Conservation (phyloP, 768 basidiomycete genomes). For the Pleurotus tuoliensis region DNA sequence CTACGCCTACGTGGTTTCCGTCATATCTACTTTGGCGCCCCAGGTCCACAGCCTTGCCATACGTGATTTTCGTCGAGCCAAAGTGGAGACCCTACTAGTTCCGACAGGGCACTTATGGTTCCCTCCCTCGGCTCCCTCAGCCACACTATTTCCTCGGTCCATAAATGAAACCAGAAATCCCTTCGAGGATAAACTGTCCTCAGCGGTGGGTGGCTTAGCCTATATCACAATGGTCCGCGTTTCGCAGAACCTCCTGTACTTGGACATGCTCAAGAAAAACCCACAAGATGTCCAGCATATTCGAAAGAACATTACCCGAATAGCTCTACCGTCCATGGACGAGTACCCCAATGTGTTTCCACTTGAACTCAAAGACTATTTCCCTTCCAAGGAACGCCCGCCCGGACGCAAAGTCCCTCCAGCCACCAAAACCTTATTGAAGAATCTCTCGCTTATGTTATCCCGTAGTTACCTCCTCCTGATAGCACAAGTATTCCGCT, state of each 20-base stretch:
- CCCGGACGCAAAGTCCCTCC: background rate
- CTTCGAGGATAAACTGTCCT: slow-evolving; percentile 19
- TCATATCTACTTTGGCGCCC: slow-evolving; percentile 53
- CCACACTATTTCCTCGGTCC: slow-evolving; percentile 59
- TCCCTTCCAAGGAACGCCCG: slow-evolving; percentile 30
- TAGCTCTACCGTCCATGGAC: slow-evolving; percentile 51
- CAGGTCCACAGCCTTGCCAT: slow-evolving; percentile 73
- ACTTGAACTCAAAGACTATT: slow-evolving; percentile 43
- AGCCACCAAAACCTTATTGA: slow-evolving; percentile 19
- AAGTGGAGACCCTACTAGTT: slow-evolving; percentile 63
- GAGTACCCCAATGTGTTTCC: slow-evolving; percentile 19
- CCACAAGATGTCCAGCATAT: slow-evolving; percentile 65
- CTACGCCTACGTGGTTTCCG: slow-evolving; percentile 52
- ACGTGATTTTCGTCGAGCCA: slow-evolving; percentile 68
- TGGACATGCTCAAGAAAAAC: slow-evolving; percentile 60
- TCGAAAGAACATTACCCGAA: slow-evolving; percentile 59
- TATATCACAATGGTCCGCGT: slow-evolving; percentile 61
- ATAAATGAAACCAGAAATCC: slow-evolving; percentile 31
- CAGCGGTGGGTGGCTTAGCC: slow-evolving; percentile 39
- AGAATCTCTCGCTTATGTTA: slow-evolving; percentile 54
- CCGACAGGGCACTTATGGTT: slow-evolving; percentile 76
- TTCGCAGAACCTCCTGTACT: slow-evolving; percentile 67
- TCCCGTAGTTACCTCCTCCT: slow-evolving; percentile 68
- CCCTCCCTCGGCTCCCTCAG: slow-evolving; percentile 44
- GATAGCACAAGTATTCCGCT: slow-evolving; percentile 66